Evolutionary conservation across 106 monocot genomes (phyloP), one percentile per base, ranked within the genome.

Genomic region (Platanthera guangdongensis): DNA sequence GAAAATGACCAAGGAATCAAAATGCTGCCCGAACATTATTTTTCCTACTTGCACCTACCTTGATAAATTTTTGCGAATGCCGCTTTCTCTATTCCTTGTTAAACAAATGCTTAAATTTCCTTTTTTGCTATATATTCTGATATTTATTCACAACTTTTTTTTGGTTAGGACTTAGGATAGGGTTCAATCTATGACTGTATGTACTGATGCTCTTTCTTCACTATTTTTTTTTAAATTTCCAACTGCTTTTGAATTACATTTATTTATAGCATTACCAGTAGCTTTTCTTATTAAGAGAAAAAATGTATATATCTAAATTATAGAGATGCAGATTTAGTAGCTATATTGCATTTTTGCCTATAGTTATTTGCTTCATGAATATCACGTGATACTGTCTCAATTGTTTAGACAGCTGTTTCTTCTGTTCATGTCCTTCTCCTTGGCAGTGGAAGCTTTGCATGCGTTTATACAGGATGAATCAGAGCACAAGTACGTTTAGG

Each of bases 401-500:
- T 78, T 86, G 71, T 87, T 77, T 93, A 86, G 90, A 86, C 94
- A 99, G 99, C 83, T 99, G 15, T 99, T 99, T 87, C 88, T 99
- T 62, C 80, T 99, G 77, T 99, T 99, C 82, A 84, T 99, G 86
- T 90, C 99, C 73, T 99, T 99, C 78, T 99, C 99, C 51, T 88
- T 99, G 71, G 89, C 94, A 28, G 99, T 99, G 83, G 99, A 99
- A 92, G 99, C 94, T 59, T 87, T 99, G 28, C 99, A 99, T 88
- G 99, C 94, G 74, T 99, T 94, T 81, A 90, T 92, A 55, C 92
- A 99, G 82, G 94, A 99, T 88, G 99, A 99, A 90, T 92, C 94
- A 67, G 94, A 99, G 45, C 99, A 99, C 78, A 99, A 94, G 99
- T 99, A 86, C 81, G 90, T 79, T 14, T 45, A 80, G 6, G 8